Conservation (phyloP, 805 yeast species). For the Lipomyces yamadae region DNA sequence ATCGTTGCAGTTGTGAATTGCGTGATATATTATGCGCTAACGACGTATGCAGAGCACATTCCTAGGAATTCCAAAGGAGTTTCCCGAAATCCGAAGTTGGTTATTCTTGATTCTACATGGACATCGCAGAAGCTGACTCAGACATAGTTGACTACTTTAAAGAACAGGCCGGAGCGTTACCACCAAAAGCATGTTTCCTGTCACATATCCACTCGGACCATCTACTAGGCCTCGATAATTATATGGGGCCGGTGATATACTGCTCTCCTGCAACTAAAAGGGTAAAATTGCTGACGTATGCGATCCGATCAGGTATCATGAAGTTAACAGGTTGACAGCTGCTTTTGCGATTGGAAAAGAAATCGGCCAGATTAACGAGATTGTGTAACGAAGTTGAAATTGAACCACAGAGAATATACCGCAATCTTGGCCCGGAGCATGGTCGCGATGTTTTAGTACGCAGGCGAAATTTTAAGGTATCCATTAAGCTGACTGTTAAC, state of each 20-base stretch:
- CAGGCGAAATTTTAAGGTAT: too few relatives aligned
- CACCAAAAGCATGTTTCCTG: slow-evolving; percentile 47
- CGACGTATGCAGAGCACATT: slow-evolving; percentile 44
- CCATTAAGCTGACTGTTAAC: background rate
- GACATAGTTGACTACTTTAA: slow-evolving; percentile 45
- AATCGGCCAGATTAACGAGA: slow-evolving; percentile 10
- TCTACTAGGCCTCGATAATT: slow-evolving; percentile 53
- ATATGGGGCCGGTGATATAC: slow-evolving; percentile 52
- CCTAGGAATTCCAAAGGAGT: slow-evolving; percentile 54
- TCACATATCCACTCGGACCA: slow-evolving; percentile 65
- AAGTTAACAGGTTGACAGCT: slow-evolving; percentile 12
- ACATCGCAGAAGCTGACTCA: background rate
- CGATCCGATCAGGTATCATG: slow-evolving; percentile 1
- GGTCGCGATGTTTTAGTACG: slow-evolving; percentile 22
- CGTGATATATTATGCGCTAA: background rate
- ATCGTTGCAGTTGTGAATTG: background rate
- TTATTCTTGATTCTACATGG: slow-evolving; percentile 14
- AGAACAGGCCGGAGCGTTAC: slow-evolving; percentile 23
- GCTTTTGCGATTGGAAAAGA: slow-evolving; percentile 17
- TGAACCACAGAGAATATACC: slow-evolving; percentile 39
- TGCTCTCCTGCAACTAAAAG: slow-evolving; percentile 53
- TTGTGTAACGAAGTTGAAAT: slow-evolving; percentile 33
- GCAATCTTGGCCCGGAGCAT: slow-evolving; percentile 31
- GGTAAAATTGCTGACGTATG: slow-evolving; percentile 12
- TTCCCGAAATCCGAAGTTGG: slow-evolving; percentile 54